A percentile compares a stretch with the other conserved stretches of the same genome.
phyloP scores from a whole-genome alignment of 2,329 filamentous ascomycete genomes.

The Pseudocercospora crystallina region DNA sequence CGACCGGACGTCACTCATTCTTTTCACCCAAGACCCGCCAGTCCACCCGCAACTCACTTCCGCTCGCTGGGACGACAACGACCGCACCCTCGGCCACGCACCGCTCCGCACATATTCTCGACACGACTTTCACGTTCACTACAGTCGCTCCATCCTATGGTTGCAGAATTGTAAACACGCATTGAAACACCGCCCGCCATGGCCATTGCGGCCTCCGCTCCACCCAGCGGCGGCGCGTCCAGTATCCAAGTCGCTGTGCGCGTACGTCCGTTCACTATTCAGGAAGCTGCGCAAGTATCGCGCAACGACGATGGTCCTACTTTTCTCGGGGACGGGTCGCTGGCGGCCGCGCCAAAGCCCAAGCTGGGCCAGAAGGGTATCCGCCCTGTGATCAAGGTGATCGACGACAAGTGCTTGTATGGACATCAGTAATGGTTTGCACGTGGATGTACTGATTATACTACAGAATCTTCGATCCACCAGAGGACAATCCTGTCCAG shows the following conservation, averaged over 20 bases:
- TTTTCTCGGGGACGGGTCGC: conserved; percentile 94
- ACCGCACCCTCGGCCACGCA: neutral
- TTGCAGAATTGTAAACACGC: conserved; percentile 6
- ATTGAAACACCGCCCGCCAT: conserved; percentile 11
- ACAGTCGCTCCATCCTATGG: conserved; percentile 6
- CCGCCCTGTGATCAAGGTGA: conserved; percentile 87
- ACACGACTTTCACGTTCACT: neutral
- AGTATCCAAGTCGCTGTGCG: conserved; percentile 57
- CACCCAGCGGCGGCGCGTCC: conserved; percentile 43
- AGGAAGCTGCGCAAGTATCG: conserved; percentile 89
- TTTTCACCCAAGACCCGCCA: too few relatives aligned
- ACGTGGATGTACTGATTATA: neutral
- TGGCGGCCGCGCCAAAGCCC: conserved; percentile 81
- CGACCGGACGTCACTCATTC: too few relatives aligned
- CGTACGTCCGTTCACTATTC: conserved; percentile 71
- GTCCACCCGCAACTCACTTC: too few relatives aligned
- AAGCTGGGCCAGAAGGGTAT: conserved; percentile 85
- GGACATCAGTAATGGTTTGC: conserved; percentile 34
- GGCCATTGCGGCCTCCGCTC: conserved; percentile 13
- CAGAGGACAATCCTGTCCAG: conserved; percentile 89
- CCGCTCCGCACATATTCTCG: neutral
- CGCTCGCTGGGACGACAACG: neutral
- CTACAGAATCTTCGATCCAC: conserved; percentile 87
- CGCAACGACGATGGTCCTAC: conserved; percentile 79
- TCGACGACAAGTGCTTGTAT: conserved; percentile 94